These are phyloP conservation scores for Macrolepiota fuliginosa DNA, from an alignment of 768 basidiomycete species.

Conservation along the genomic window DNA sequence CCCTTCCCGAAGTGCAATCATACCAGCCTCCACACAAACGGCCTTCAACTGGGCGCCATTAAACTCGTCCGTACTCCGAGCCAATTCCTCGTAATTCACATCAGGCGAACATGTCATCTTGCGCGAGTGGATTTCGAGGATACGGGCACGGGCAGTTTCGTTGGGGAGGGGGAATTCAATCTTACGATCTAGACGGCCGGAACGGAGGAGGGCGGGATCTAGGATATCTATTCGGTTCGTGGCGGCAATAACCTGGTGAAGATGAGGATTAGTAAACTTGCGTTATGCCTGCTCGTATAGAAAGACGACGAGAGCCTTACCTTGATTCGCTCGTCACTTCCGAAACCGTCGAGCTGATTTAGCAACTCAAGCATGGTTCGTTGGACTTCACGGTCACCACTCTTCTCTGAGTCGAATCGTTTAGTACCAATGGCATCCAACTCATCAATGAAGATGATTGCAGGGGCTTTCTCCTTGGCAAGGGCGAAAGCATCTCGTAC, in stretches of 20 bases:
- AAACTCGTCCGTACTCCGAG: slow-evolving; percentile 96
- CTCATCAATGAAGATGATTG: slow-evolving; percentile 99
- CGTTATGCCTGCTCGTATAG: slow-evolving; percentile 6
- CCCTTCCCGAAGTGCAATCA: slow-evolving; percentile 96
- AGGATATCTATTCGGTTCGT: slow-evolving; percentile 99
- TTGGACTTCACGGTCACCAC: slow-evolving; percentile 99
- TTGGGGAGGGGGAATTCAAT: slow-evolving; percentile 98
- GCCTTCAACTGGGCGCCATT: slow-evolving; percentile 97
- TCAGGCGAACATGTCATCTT: slow-evolving; percentile 89
- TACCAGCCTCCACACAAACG: slow-evolving; percentile 98
- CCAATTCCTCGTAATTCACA: slow-evolving; percentile 96
- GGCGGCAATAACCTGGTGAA: slow-evolving; percentile 91
- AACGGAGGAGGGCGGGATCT: slow-evolving; percentile 96
- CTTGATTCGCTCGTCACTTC: slow-evolving; percentile 97
- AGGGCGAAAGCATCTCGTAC: slow-evolving; percentile 98
- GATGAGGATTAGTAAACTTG: slow-evolving; percentile 11
- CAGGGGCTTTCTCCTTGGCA: slow-evolving; percentile 96
- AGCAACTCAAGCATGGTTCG: slow-evolving; percentile 99
- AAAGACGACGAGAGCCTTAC: slow-evolving; percentile 34
- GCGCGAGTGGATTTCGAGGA: slow-evolving; percentile 94
- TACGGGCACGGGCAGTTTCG: slow-evolving; percentile 93
- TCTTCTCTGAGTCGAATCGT: slow-evolving; percentile 98
- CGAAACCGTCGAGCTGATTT: slow-evolving; percentile 97
- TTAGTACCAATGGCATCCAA: slow-evolving; percentile 99
- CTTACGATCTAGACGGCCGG: slow-evolving; percentile 95